phyloP scores from a whole-genome alignment of 139 green algal genomes.

The Chlamydomonas applanata region DNA sequence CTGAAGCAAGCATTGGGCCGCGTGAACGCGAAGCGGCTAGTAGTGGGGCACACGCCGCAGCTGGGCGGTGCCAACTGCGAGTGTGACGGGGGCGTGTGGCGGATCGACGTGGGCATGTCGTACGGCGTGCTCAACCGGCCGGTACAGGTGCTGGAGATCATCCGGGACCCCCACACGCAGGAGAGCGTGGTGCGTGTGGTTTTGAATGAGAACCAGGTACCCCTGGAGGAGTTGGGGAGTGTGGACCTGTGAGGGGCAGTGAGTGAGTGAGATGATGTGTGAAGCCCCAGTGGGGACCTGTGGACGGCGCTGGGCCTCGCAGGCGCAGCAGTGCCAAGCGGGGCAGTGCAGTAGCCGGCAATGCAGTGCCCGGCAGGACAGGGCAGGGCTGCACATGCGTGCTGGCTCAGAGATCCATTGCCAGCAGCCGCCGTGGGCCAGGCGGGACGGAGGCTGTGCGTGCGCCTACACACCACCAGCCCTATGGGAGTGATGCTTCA shows the following conservation, averaged over 20 bases:
- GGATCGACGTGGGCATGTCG: slow-evolving; percentile 91
- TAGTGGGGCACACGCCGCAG: slow-evolving; percentile 92
- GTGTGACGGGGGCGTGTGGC: slow-evolving; percentile 81
- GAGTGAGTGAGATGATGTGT: no score
- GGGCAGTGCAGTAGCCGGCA: no score
- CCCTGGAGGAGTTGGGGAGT: background rate
- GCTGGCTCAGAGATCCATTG: no score
- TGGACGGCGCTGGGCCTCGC: no score
- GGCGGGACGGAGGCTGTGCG: no score
- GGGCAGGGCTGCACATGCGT: no score
- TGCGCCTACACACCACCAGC: no score
- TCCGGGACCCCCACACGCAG: background rate
- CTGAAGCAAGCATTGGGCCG: slow-evolving; percentile 59
- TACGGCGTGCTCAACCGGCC: slow-evolving; percentile 79
- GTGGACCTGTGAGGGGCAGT: background rate
- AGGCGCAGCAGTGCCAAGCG: no score
- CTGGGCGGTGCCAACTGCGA: slow-evolving; percentile 83
- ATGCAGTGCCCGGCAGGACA: no score
- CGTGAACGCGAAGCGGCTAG: slow-evolving; percentile 67
- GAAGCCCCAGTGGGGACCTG: no score
- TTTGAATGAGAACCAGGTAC: background rate
- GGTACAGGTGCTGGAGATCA: slow-evolving; percentile 22
- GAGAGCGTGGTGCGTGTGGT: background rate
- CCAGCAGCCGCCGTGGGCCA: no score
- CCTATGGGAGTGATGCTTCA: no score